A percentile compares a stretch with the other conserved stretches of the same genome.
Conservation (phyloP, 352 stramenopile species). For the Lagenidium giganteum region DNA sequence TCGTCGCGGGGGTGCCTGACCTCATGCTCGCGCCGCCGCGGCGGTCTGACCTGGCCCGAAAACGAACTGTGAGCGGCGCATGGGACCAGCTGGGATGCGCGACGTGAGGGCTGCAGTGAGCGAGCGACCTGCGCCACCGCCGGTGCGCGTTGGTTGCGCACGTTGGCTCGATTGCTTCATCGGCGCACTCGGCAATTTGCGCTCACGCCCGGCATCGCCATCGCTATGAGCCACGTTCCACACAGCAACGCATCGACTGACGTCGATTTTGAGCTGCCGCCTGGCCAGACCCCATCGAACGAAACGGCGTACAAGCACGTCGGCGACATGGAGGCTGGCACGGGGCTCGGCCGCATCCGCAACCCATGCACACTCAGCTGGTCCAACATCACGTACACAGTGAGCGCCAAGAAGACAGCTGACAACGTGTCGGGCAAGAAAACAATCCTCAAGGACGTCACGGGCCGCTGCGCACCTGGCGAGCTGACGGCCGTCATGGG, state of each 20-base stretch:
- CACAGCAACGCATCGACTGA: not conserved
- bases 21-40: no score
- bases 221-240: not conserved
- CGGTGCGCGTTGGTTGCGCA: no score
- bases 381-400: conserved; percentile 18
- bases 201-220: no score
- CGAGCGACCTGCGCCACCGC: no score
- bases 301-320: conserved; percentile 4
- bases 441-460: conserved; percentile 28
- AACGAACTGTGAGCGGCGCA: no score
- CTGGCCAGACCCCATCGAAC: no score
- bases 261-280: no score
- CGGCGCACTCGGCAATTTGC: not conserved
- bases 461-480: conserved; percentile 25
- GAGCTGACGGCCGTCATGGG: conserved; percentile 38
- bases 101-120: no score
- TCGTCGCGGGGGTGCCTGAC: no score
- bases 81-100: no score
- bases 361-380: conserved; percentile 22
- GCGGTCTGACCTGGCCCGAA: no score
- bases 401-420: conserved; percentile 6
- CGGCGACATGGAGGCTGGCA: not conserved
- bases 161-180: no score
- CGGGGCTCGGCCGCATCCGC: not conserved
- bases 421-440: conserved; percentile 1